phyloP scores from a whole-genome alignment of 129 eudicot species.

The Ambrosia artemisiifolia region DNA sequence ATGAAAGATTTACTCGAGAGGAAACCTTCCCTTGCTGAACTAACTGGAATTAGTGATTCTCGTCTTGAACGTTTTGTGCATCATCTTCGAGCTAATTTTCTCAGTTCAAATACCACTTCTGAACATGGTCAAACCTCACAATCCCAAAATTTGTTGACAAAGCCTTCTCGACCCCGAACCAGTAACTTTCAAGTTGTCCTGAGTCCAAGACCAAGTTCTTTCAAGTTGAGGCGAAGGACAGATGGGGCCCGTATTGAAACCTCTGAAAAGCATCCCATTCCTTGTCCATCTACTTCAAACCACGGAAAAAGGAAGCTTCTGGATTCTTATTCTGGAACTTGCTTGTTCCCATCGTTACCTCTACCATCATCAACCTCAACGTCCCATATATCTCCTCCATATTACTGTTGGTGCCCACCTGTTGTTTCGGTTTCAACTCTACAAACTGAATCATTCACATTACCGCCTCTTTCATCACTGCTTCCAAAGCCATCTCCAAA shows the following conservation, averaged over 20 bases:
- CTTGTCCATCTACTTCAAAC: constrained; percentile 1
- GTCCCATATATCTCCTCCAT: constrained; percentile 54
- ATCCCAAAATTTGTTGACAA: constrained; percentile 25
- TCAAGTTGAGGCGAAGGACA: constrained; percentile 2
- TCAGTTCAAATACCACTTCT: constrained; percentile 29
- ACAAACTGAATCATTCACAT: constrained; percentile 37
- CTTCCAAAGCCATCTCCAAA: constrained; percentile 41
- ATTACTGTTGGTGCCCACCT: constrained; percentile 87
- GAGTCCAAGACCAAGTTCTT: constrained; percentile 57
- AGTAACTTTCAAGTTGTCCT: constrained; percentile 47
- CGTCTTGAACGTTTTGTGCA: constrained; percentile 68
- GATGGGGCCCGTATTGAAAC: neutral
- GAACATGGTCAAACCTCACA: constrained; percentile 29
- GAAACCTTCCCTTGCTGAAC: constrained; percentile 64
- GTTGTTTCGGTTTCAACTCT: constrained; percentile 47
- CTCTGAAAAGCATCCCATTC: neutral
- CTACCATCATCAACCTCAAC: constrained; percentile 22
- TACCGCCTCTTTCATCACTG: constrained; percentile 64
- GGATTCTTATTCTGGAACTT: constrained; percentile 25
- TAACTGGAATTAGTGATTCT: constrained; percentile 78
- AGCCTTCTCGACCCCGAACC: constrained; percentile 38
- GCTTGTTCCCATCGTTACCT: constrained; percentile 29
- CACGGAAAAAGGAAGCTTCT: constrained; percentile 13
- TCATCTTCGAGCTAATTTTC: constrained; percentile 54
- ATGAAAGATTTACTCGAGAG: constrained; percentile 58